phyloP scores from a whole-genome alignment of 176 grass and related monocot genomes.

The Cenchrus fungigraminus region DNA sequence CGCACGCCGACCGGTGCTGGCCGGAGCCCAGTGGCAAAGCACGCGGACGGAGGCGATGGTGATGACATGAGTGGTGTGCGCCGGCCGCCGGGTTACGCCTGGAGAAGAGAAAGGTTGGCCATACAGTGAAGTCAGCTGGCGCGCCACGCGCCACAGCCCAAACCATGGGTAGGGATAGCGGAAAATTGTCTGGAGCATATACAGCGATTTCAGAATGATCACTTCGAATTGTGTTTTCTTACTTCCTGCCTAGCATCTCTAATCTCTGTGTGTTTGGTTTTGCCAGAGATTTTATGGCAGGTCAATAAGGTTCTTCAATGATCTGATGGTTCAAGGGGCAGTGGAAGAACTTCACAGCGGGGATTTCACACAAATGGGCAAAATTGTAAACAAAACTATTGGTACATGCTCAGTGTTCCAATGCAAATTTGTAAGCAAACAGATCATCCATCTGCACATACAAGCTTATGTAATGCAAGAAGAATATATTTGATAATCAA shows the following conservation, averaged over 20 bases:
- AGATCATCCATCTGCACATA: background rate
- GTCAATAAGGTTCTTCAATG: background rate
- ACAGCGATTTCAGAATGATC: too few relatives aligned
- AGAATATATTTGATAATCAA: too few relatives aligned
- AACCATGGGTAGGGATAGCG: too few relatives aligned
- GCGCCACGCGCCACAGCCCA: too few relatives aligned
- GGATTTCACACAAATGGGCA: background rate
- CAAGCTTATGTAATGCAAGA: too few relatives aligned
- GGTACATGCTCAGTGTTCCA: background rate
- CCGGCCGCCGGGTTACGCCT: background rate
- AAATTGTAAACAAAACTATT: background rate
- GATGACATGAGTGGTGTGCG: conserved; percentile 23
- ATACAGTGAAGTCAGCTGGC: too few relatives aligned
- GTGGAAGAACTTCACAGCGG: background rate
- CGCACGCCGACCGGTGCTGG: background rate
- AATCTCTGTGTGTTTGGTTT: background rate
- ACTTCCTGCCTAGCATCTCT: background rate
- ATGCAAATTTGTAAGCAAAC: background rate
- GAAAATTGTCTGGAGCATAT: too few relatives aligned
- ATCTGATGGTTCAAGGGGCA: too few relatives aligned
- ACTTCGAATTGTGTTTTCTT: background rate
- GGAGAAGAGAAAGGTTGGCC: background rate
- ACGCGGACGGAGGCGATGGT: background rate
- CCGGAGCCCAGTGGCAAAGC: background rate
- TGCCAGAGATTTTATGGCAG: background rate